Conservation (phyloP, 352 stramenopile species). For the Pythium dissimile region DNA sequence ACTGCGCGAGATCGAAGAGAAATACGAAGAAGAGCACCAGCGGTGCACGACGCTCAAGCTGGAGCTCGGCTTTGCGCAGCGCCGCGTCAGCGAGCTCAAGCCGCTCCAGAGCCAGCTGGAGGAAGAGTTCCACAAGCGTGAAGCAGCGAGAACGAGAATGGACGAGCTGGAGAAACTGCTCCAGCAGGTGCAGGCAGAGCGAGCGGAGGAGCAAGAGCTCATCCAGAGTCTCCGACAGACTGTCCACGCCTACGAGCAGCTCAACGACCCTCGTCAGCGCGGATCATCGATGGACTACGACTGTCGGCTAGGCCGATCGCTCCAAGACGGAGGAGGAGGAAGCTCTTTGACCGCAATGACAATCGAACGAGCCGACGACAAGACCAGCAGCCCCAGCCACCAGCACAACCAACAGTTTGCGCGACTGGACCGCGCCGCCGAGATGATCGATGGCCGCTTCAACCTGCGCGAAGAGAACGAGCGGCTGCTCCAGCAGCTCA, state of each 20-base stretch:
- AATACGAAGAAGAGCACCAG: constrained; percentile 47
- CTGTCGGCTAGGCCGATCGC: background rate
- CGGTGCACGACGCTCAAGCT: constrained; percentile 39
- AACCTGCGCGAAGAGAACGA: constrained; percentile 53
- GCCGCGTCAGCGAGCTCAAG: constrained; percentile 50
- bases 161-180: constrained; percentile 31
- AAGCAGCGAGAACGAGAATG: constrained; percentile 25
- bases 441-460: constrained; percentile 28
- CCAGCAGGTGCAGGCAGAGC: constrained; percentile 25
- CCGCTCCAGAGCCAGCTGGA: constrained; percentile 35
- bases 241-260: constrained; percentile 55
- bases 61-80: constrained; percentile 53
- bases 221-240: constrained; percentile 62
- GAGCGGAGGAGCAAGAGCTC: constrained; percentile 43
- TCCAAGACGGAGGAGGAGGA: constrained; percentile 8
- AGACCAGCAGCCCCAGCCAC: background rate
- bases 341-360: too few relatives aligned
- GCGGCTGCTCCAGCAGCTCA: constrained; percentile 35
- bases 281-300: background rate
- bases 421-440: constrained; percentile 13
- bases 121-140: constrained; percentile 30
- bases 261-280: constrained; percentile 38
- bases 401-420: constrained; percentile 17
- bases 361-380: too few relatives aligned
- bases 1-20: constrained; percentile 35